Conservation (phyloP, 2,329 filamentous ascomycete genomes). For the Cryphonectria carpinicola region DNA sequence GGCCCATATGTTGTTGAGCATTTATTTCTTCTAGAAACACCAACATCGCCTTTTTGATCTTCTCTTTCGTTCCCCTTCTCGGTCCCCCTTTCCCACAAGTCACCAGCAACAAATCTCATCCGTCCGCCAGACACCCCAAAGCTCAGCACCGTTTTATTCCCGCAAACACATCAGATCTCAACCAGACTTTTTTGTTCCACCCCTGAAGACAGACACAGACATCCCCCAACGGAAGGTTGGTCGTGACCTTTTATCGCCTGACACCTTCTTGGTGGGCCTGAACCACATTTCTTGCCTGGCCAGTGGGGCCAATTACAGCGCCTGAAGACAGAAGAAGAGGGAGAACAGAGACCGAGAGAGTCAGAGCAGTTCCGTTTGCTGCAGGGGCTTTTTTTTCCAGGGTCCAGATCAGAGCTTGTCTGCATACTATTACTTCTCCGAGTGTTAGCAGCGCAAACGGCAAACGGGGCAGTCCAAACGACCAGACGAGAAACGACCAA, state of each 20-base stretch:
- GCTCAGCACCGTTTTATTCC: not conserved
- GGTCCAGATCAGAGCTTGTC: not conserved
- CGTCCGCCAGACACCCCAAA: not conserved
- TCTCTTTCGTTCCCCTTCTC: not conserved
- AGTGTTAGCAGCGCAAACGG: not conserved
- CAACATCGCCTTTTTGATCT: not conserved
- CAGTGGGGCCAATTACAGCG: slow-evolving; percentile 1
- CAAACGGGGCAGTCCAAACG: not conserved
- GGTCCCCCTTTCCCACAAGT: not conserved
- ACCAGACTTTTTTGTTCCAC: not conserved
- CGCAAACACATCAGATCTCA: not conserved
- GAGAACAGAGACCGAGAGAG: not conserved
- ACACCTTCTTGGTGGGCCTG: not conserved
- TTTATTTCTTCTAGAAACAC: not conserved
- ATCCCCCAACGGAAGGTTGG: not conserved
- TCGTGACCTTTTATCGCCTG: not conserved
- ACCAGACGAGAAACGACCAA: not conserved
- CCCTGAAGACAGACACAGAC: not conserved
- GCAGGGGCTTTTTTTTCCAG: not conserved
- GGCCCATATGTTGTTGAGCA: not conserved
- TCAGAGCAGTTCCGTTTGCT: not conserved
- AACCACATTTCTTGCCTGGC: slow-evolving; percentile 13
- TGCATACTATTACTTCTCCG: not conserved
- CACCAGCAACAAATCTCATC: not conserved
- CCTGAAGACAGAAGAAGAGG: not conserved